phyloP scores from a whole-genome alignment of 352 stramenopile genomes.

The Pythium monospermum region DNA sequence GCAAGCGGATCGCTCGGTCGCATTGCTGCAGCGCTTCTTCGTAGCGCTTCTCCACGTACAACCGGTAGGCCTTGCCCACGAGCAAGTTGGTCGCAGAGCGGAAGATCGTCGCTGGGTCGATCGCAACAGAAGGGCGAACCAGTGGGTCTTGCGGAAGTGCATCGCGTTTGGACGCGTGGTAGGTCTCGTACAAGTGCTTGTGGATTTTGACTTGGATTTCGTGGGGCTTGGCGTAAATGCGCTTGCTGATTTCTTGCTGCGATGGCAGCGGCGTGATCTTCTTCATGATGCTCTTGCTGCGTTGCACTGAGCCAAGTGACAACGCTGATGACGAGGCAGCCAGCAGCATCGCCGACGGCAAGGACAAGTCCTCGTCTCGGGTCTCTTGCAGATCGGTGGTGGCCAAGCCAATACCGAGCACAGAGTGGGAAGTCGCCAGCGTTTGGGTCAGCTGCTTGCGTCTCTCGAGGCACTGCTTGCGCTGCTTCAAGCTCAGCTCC shows the following conservation, averaged over 20 bases:
- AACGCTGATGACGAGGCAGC: slow-evolving; percentile 2
- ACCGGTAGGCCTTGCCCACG: slow-evolving; percentile 45
- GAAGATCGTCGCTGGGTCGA: slow-evolving; percentile 38
- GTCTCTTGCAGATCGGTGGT: neutral
- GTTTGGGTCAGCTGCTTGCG: slow-evolving; percentile 36
- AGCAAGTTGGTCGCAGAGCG: slow-evolving; percentile 34
- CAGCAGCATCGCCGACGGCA: slow-evolving; percentile 11
- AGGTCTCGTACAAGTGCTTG: slow-evolving; percentile 46
- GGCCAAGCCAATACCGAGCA: slow-evolving; percentile 48
- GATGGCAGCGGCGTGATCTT: slow-evolving; percentile 53
- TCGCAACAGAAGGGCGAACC: slow-evolving; percentile 55
- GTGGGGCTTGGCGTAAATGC: slow-evolving; percentile 62
- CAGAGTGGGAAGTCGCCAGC: slow-evolving; percentile 45
- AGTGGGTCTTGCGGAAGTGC: slow-evolving; percentile 56
- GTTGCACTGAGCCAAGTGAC: neutral
- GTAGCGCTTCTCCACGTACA: slow-evolving; percentile 54
- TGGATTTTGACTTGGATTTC: slow-evolving; percentile 62
- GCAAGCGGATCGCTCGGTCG: slow-evolving; percentile 41
- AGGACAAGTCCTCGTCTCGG: too few species aligned
- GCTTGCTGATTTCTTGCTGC: slow-evolving; percentile 47
- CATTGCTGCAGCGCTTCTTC: slow-evolving; percentile 52
- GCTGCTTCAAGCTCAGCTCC: slow-evolving; percentile 64
- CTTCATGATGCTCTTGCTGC: slow-evolving; percentile 25
- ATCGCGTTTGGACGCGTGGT: slow-evolving; percentile 35
- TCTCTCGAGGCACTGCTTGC: slow-evolving; percentile 51